Percentiles rank a stretch among this genome's conserved stretches.
Conservation (phyloP, 2,329 filamentous ascomycete species). For the Colletotrichum salicis region DNA sequence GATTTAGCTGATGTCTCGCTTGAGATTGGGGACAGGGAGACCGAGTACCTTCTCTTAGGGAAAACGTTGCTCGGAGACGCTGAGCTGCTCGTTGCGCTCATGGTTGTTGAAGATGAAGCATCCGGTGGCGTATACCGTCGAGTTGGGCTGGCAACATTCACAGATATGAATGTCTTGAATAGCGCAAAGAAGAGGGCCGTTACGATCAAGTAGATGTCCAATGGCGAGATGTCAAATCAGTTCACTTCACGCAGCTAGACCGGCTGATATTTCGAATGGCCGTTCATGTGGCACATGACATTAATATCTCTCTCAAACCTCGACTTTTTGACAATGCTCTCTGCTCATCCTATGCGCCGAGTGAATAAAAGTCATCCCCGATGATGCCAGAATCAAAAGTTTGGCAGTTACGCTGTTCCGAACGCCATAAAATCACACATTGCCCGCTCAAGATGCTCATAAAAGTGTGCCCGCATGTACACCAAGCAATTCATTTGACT, state of each 20-base stretch:
- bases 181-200: background rate
- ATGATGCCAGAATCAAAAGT: background rate
- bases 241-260: background rate
- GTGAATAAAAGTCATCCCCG: background rate
- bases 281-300: background rate
- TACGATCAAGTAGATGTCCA: background rate
- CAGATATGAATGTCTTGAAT: background rate
- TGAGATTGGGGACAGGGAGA: background rate
- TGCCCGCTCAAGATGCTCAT: conserved; percentile 17
- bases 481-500: background rate
- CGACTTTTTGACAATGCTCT: conserved; percentile 18
- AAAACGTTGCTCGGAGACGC: background rate
- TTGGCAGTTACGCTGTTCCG: conserved; percentile 1
- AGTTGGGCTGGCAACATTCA: conserved; percentile 2
- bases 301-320: conserved; percentile 8
- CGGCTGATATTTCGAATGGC: background rate
- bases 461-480: conserved; percentile 7
- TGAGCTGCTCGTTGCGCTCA: background rate
- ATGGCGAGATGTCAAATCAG: background rate
- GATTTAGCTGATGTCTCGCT: background rate
- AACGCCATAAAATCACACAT: conserved; percentile 3
- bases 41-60: conserved; percentile 11
- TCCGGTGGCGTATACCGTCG: background rate
- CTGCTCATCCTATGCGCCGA: conserved; percentile 18
- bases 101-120: background rate